Base-by-base conservation (phyloP, 2,329 filamentous ascomycete genomes). In the Diaporthe capsici region DNA sequence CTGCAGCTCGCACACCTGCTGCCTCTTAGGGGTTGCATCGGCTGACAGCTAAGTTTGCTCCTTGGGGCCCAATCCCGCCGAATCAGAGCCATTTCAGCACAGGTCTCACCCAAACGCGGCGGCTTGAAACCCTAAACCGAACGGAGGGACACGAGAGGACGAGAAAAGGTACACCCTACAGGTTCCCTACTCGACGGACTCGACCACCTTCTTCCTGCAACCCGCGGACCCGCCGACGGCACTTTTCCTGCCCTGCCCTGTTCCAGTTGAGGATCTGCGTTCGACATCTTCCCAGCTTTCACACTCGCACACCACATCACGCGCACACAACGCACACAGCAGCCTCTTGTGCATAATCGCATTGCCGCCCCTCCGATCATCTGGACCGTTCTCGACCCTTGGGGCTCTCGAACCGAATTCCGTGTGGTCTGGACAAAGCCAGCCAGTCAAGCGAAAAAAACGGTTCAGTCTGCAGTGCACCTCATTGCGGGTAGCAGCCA, bases 71-170 rank as follows among this genome's bases (percentile, higher is more conserved):
- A 55, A 55, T 70, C 65, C 63, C 55, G 75, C 73, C 75, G 73
- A 76, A 75, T 73, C 75, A 76, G 25, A 75, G 34, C 68, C 68
- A 31, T 55, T 71, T 63, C 63, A 71, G 57, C 76, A 71, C 63
- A 49, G 53, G 76, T 77, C 73, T 77, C 76, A 77, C 73, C 73
- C 76, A 55, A 70, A 60, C 73, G 75, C 63, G 65, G 71, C 67
- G 57, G 55, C 63, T 71, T 77, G 73, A 73, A 76, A 76, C 60
- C 72, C 68, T 53, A 60, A 70, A 51, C 68, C 68, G 65, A 71
- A 71, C 63, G 71, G 61, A 71, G 39, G 63, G 34, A 72, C 71
- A 65, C 49, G 47, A 71, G 53, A 63, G 44, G 65, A 39, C 68
- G 73, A 73, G 51, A 73, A 73, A 71, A 73, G 71, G 63, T 31